Percentiles rank a stretch among this genome's conserved stretches.
phyloP scores from a whole-genome alignment of 2,329 filamentous ascomycete species.

The Leptoxyphium fumago region DNA sequence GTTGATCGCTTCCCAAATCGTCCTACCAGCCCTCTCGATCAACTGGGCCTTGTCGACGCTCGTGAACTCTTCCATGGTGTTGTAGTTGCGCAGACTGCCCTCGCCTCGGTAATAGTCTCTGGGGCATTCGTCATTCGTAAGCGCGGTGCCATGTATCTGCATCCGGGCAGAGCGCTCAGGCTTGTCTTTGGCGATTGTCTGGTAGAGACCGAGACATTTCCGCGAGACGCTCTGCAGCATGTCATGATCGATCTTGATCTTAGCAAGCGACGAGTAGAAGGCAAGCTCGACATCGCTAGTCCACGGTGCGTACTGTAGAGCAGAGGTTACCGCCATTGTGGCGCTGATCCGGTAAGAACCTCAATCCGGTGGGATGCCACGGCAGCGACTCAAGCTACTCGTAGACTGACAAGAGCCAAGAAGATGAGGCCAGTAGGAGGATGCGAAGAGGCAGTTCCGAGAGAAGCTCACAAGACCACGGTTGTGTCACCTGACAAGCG shows the following conservation, averaged over 20 bases:
- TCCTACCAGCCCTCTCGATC: conserved; percentile 63
- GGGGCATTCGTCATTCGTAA: conserved; percentile 69
- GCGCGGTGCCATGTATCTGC: conserved; percentile 75
- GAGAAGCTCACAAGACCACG: too few relatives aligned
- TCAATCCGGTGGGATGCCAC: too few relatives aligned
- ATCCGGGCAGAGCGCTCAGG: conserved; percentile 71
- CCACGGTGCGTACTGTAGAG: conserved; percentile 71
- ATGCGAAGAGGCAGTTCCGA: too few relatives aligned
- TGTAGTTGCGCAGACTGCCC: conserved; percentile 89
- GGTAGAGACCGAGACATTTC: conserved; percentile 74
- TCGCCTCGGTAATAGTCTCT: conserved; percentile 58
- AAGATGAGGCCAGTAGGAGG: too few relatives aligned
- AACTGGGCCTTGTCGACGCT: conserved; percentile 66
- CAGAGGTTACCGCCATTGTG: conserved; percentile 19
- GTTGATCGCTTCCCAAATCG: conserved; percentile 95
- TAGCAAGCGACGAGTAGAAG: conserved; percentile 86
- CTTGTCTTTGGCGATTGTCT: conserved; percentile 57
- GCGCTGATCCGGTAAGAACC: not conserved
- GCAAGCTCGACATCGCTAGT: conserved; percentile 87
- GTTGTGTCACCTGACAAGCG: too few relatives aligned
- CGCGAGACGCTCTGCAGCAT: conserved; percentile 90
- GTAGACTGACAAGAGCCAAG: too few relatives aligned
- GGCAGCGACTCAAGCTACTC: too few relatives aligned
- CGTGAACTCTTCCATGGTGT: conserved; percentile 87
- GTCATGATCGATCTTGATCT: conserved; percentile 90